phyloP scores from a whole-genome alignment of 176 grass and related monocot genomes.

The Zea luxurians region DNA sequence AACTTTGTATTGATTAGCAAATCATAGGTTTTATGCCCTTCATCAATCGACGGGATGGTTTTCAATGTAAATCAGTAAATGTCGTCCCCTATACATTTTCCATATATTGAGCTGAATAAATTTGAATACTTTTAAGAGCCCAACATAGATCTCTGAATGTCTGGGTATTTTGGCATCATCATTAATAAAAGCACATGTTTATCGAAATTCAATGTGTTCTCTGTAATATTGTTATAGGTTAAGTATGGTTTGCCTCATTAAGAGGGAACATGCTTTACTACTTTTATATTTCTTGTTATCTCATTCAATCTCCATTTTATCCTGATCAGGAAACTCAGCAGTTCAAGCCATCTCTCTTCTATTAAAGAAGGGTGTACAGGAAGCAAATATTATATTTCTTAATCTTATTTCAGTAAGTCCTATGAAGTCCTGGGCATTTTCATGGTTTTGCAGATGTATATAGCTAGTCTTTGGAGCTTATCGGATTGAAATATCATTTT shows the following conservation, averaged over 20 bases:
- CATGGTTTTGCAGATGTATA: neutral
- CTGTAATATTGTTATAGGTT: neutral
- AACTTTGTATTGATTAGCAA: neutral
- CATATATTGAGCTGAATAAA: neutral
- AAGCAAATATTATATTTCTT: conserved; percentile 87
- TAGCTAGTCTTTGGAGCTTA: neutral
- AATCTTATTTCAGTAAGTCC: conserved; percentile 84
- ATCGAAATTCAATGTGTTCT: neutral
- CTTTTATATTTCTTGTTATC: neutral
- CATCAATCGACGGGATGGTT: neutral
- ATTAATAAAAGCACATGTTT: neutral
- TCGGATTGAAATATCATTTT: neutral
- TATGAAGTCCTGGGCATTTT: neutral
- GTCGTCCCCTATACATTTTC: neutral
- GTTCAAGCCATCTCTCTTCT: conserved; percentile 90
- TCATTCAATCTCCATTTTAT: conserved; percentile 24
- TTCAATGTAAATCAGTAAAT: neutral
- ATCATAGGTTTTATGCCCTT: conserved; percentile 1
- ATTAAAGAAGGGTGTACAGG: conserved; percentile 79
- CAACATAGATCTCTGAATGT: neutral
- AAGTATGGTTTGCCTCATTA: neutral
- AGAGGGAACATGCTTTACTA: neutral
- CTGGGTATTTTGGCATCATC: neutral
- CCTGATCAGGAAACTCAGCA: conserved; percentile 74
- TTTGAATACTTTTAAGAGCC: neutral